Base-by-base conservation (phyloP, 1,139 yeast species). In the Kluyveromyces marxianus region DNA sequence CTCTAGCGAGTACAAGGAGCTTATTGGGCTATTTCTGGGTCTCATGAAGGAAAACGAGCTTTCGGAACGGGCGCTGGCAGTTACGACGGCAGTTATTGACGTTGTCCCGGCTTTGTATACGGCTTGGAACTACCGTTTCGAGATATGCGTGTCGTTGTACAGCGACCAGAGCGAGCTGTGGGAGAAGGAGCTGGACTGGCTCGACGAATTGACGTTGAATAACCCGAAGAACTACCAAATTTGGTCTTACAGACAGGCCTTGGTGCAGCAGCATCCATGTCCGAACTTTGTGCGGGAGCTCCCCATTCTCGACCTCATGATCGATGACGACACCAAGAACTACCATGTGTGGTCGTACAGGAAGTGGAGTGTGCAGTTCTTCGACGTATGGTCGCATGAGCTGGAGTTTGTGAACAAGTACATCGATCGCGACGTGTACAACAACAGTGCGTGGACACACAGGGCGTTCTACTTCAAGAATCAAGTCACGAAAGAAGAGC, bases 291-390 rank as follows among this genome's bases (percentile, higher is more conserved):
- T 65, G 44, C 66, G 79, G 31, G 97, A 89, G 57, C 72, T 71
- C 48, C 83, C 85, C 3, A 69, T 87, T 21, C 68, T 85, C 43
- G 73, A 74, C 41, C 67, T 76, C 39, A 83, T 90, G 83, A 67
- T 92, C 7, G 77, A 75, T 25, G 83, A 80, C 40, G 99, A 92
- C 59, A 66, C 82, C 10, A 92, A 92, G 62, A 92, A 92, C 68
- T 95, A 92, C 63, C 99, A 92, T 60, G 96, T 90, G 4, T 92
- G 98, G 98, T 78, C 96, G 1, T 88, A 89, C 58, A 68, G 90
- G 46, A 83, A 83, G 56, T 89, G 97, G 96, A 67, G 83, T 25
- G 81, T 84, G 24, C 70, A 71, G 33, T 70, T 69, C 52, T 81
- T 81, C 55, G 62, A 69, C 2, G 69, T 78, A 41, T 78, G 64